phyloP scores from a whole-genome alignment of 768 basidiomycete species.

The Terana coerulea region DNA sequence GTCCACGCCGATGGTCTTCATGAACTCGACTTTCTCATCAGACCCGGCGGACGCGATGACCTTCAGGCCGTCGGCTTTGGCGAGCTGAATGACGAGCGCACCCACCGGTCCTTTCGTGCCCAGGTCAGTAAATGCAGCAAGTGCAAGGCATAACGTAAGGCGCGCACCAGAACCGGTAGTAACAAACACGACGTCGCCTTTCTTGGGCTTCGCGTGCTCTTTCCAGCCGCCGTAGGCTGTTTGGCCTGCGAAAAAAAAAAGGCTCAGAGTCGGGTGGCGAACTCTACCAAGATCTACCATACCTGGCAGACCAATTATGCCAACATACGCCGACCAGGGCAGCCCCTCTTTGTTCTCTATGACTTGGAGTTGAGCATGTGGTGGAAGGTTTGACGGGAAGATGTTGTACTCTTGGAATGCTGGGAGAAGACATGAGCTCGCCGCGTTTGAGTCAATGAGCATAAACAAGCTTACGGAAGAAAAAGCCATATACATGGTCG shows the following conservation, averaged over 20 bases:
- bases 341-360: slow-evolving; percentile 41
- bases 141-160: background rate
- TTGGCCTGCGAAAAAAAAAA: slow-evolving; percentile 26
- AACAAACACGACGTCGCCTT: slow-evolving; percentile 50
- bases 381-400: too few species aligned
- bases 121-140: background rate
- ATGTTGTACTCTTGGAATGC: slow-evolving; percentile 42
- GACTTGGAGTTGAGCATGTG: too few species aligned
- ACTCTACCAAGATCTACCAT: too few species aligned
- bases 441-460: too few species aligned
- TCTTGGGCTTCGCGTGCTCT: slow-evolving; percentile 38
- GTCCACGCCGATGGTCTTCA: slow-evolving; percentile 59
- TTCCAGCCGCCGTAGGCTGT: slow-evolving; percentile 39
- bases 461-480: slow-evolving; percentile 20
- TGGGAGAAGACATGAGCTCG: slow-evolving; percentile 12
- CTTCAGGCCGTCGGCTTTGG: slow-evolving; percentile 42
- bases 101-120: slow-evolving; percentile 45
- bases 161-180: slow-evolving; percentile 38
- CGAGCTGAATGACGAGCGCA: slow-evolving; percentile 48
- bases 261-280: background rate
- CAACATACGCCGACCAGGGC: slow-evolving; percentile 47
- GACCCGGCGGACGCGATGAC: slow-evolving; percentile 71
- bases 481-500: slow-evolving; percentile 21
- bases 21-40: slow-evolving; percentile 66
- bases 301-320: slow-evolving; percentile 44